Base-by-base conservation (phyloP, 2,329 filamentous ascomycete species). In the Massarina eburnea region DNA sequence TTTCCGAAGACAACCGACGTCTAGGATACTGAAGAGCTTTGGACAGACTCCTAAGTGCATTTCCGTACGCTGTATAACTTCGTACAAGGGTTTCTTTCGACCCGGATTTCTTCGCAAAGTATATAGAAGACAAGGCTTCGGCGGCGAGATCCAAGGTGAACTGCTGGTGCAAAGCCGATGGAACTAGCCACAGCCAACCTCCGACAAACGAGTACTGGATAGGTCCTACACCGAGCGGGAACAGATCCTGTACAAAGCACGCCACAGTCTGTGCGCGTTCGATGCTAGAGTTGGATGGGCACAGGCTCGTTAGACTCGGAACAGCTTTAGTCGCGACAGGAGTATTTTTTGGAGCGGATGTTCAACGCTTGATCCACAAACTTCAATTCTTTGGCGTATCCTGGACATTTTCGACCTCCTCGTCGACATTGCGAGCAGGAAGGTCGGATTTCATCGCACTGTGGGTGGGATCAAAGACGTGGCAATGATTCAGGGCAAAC, bases 361-460 rank as follows among this genome's bases (percentile, higher is more conserved):
- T 38, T 44, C 7, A n/a, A 15, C 4, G 33, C 27, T 32, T 44
- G 22, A 19, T 44, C 41, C 15, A 44, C 17, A 20, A 44, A 44
- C 14, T 39, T 44, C 19, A 39, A 15, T 4, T 14, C 8, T 39
- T 17, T 44, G 8, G 9, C 17, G 24, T 44, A 44, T 15, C 42
- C 42, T 24, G 42, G 26, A 19, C 42, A 45, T 20, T 39, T 33
- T 1, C 35, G 42, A 14, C 35, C 42, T 7, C 42, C 42, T 17
- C 42, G 35, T 26, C 35, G 29, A 19, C 42, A 39, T 39, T 45
- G 35, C 10, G 42, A 39, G 15, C 42, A 45, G 12, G 19, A n/a
- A 9, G 42, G 35, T 12, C 36, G 35, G 19, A 29, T 4, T 18
- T 45, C 42, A 24, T 39, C 35, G 27, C 42, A 39, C 35, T 45